A percentile compares a stretch with the other conserved stretches of the same genome.
These are phyloP conservation scores for Oleoguttula mirabilis DNA, from an alignment of 495 filamentous ascomycete genomes.

Conservation along the genomic window DNA sequence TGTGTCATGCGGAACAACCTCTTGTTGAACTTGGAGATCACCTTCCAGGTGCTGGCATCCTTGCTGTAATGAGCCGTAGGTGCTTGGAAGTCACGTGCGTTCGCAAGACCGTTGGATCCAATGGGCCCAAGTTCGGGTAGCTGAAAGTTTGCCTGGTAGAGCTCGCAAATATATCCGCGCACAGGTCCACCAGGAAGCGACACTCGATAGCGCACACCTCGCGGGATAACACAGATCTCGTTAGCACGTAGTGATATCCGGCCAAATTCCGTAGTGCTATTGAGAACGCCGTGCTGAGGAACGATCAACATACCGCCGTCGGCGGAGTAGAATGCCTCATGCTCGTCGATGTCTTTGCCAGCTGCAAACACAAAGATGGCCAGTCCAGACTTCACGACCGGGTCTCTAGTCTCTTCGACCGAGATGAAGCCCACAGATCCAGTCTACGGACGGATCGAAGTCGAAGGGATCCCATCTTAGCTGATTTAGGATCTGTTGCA, in stretches of 20 bases:
- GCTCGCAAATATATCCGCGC: slow-evolving; percentile 20
- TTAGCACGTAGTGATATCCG: slow-evolving; percentile 15
- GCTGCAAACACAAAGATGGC: slow-evolving; percentile 12
- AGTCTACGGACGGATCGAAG: slow-evolving; percentile 7
- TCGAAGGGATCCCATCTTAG: slow-evolving; percentile 16
- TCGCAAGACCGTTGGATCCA: slow-evolving; percentile 41
- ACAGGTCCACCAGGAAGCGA: slow-evolving; percentile 9
- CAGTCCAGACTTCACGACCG: slow-evolving; percentile 12
- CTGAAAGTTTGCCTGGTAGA: slow-evolving; percentile 18
- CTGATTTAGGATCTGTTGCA: slow-evolving; percentile 10
- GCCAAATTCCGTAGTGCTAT: slow-evolving; percentile 21
- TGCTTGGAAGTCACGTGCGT: slow-evolving; percentile 38
- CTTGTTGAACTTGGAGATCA: slow-evolving; percentile 41
- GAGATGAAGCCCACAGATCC: slow-evolving; percentile 5
- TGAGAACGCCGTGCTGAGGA: slow-evolving; percentile 19
- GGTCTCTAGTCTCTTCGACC: slow-evolving; percentile 12
- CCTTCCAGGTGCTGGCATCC: slow-evolving; percentile 32
- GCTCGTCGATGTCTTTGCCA: slow-evolving; percentile 2
- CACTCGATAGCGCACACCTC: slow-evolving; percentile 20
- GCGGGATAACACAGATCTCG: slow-evolving; percentile 21
- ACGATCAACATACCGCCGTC: slow-evolving; percentile 23
- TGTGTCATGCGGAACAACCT: slow-evolving; percentile 39
- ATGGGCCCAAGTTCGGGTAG: slow-evolving; percentile 41
- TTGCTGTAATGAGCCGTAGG: slow-evolving; percentile 36
- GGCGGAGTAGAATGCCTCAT: slow-evolving; percentile 19